Evolutionary conservation across 2,329 filamentous ascomycete genomes (phyloP).

Genomic region (Fusarium oligoseptatum): DNA sequence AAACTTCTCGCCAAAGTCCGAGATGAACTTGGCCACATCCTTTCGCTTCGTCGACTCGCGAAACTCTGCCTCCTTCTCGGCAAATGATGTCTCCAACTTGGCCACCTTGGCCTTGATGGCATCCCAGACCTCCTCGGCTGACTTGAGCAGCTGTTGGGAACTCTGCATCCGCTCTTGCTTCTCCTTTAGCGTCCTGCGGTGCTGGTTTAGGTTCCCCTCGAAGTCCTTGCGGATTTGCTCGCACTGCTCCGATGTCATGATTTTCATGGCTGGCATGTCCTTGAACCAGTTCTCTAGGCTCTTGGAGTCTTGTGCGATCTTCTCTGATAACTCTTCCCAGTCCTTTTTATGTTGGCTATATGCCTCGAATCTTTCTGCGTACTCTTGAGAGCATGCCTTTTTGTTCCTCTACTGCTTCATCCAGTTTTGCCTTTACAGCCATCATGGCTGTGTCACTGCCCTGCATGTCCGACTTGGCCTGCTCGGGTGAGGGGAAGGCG

Average conservation of each 20-base stretch:
- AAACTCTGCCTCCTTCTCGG: neutral
- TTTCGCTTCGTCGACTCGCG: neutral
- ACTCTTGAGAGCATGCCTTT: neutral
- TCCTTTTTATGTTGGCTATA: neutral
- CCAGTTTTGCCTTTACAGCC: neutral
- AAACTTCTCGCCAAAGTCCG: neutral
- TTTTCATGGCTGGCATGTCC: neutral
- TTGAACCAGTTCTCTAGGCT: neutral
- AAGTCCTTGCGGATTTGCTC: neutral
- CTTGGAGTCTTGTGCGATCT: neutral
- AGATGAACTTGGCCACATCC: neutral
- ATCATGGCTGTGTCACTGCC: neutral
- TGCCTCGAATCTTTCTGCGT: neutral
- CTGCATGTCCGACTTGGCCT: neutral
- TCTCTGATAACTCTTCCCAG: neutral
- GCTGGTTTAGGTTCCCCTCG: neutral
- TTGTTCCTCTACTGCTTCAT: neutral
- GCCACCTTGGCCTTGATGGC: neutral
- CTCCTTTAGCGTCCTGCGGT: neutral
- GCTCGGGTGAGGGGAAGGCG: neutral
- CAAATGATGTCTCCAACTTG: fast-evolving
- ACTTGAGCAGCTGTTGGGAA: neutral
- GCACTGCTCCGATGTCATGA: neutral
- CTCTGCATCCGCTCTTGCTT: neutral
- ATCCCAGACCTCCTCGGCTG: neutral